These are phyloP conservation scores for Diutina pseudorugosa DNA, from an alignment of 1,139 yeast genomes.

Conservation along the genomic window DNA sequence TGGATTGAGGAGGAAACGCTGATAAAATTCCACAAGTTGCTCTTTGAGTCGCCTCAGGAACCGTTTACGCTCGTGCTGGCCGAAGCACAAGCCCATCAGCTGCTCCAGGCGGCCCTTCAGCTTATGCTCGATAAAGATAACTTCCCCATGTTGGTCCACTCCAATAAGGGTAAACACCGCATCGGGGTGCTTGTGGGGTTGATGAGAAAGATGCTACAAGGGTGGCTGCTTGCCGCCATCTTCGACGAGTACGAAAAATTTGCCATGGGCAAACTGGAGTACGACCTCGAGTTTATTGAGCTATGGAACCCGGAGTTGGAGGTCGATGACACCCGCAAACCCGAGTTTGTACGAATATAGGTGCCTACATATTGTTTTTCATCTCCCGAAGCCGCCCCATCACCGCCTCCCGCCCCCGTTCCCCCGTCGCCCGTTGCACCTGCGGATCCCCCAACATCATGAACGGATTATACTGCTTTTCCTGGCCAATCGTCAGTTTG, in stretches of 20 bases:
- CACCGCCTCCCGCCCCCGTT: conserved; percentile 31
- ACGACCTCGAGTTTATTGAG: conserved; percentile 60
- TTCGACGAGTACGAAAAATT: conserved; percentile 90
- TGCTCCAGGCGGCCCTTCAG: conserved; percentile 50
- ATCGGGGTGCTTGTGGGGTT: conserved; percentile 87
- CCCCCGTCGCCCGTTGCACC: conserved; percentile 35
- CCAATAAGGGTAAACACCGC: conserved; percentile 91
- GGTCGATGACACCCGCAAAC: not conserved
- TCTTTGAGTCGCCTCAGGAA: conserved; percentile 64
- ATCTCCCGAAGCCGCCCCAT: conserved; percentile 59
- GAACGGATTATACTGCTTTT: conserved; percentile 75
- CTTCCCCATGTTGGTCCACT: conserved; percentile 80
- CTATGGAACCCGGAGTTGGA: conserved; percentile 34
- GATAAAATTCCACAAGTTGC: conserved; percentile 48
- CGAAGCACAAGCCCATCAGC: conserved; percentile 26
- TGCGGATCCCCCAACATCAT: conserved; percentile 57
- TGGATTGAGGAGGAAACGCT: conserved; percentile 46
- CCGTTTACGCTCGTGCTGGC: conserved; percentile 49
- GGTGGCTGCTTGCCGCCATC: conserved; percentile 88
- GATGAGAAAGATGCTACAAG: conserved; percentile 73
- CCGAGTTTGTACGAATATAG: conserved; percentile 2
- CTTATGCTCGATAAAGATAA: conserved; percentile 57
- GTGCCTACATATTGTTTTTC: conserved; percentile 43
- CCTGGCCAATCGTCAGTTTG: conserved; percentile 72
- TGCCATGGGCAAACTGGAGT: conserved; percentile 88